A percentile compares a stretch with the other conserved stretches of the same genome.
Conservation (phyloP, 495 filamentous ascomycete genomes). For the Talaromyces wortmannii region DNA sequence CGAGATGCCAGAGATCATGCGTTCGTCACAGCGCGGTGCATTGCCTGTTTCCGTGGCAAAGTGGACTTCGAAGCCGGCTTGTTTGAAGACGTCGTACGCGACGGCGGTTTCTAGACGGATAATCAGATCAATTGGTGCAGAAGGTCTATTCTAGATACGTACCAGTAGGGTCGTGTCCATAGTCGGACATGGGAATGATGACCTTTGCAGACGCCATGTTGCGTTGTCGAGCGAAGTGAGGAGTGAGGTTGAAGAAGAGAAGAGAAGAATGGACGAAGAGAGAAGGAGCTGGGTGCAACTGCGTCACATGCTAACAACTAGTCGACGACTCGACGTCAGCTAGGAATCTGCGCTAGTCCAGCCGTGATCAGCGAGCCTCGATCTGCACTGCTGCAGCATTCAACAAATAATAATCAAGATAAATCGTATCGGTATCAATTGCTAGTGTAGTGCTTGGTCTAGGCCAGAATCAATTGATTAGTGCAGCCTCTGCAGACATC, state of each 20-base stretch:
- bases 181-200: conserved; percentile 46
- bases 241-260: background rate
- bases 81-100: conserved; percentile 43
- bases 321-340: too few species aligned
- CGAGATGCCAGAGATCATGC: conserved; percentile 44
- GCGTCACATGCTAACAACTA: background rate
- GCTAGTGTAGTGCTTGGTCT: background rate
- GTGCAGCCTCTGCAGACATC: too few species aligned
- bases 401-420: too few species aligned
- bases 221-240: background rate
- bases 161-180: conserved; percentile 52
- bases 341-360: background rate
- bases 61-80: conserved; percentile 39
- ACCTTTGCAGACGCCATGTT: conserved; percentile 8
- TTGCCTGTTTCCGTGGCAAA: conserved; percentile 47
- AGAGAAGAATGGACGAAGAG: background rate
- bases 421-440: background rate
- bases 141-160: background rate
- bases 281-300: background rate
- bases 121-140: background rate
- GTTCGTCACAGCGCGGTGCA: conserved; percentile 40
- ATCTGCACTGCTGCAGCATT: too few species aligned
- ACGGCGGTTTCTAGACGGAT: conserved; percentile 38
- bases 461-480: background rate
- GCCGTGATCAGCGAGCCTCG: too few species aligned